Conservation (phyloP, 306 rosid genomes). For the Glycine latifolia region DNA sequence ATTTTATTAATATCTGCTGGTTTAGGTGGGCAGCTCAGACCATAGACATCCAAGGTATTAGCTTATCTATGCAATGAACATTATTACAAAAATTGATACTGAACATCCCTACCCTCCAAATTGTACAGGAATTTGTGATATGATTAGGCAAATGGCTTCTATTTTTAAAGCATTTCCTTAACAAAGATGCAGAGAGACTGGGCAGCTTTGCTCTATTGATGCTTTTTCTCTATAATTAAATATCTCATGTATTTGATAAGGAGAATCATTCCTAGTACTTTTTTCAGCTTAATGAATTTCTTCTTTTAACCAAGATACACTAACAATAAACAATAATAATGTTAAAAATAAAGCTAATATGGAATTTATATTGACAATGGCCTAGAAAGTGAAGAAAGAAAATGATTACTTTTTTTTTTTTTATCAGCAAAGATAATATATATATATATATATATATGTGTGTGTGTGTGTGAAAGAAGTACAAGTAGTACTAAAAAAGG, state of each 20-base stretch:
- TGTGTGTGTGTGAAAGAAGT: too few relatives aligned
- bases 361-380: neutral
- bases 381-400: neutral
- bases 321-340: neutral
- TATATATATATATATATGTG: too few relatives aligned
- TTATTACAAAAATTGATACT: neutral
- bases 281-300: slow-evolving; percentile 5
- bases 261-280: neutral
- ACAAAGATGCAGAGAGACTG: neutral
- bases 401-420: too few relatives aligned
- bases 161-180: neutral
- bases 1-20: neutral
- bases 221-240: neutral
- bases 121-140: neutral
- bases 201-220: neutral
- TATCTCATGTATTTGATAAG: neutral
- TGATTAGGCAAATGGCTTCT: neutral
- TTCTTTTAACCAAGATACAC: neutral
- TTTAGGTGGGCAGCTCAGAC: neutral
- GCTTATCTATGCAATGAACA: neutral
- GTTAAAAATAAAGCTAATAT: neutral
- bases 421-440: too few relatives aligned
- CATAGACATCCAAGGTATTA: neutral
- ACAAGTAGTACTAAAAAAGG: too few relatives aligned
- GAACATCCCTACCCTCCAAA: neutral